Evolutionary conservation across 2,329 filamentous ascomycete genomes (phyloP), one percentile per base, ranked within the genome.

Genomic region (Dendryphion nanum): DNA sequence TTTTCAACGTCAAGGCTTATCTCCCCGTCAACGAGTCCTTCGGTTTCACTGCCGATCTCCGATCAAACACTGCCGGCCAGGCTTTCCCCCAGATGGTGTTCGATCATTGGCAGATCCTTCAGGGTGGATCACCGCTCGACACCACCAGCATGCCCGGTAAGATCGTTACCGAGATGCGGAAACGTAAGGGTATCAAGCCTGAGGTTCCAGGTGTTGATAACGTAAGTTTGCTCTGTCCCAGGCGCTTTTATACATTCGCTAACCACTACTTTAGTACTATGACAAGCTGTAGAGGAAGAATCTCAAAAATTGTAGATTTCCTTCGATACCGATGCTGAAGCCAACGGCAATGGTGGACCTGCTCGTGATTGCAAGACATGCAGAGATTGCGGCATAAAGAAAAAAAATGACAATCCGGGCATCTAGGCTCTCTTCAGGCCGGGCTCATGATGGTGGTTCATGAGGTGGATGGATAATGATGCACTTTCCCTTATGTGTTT

Each of bases 151-250:
- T 90, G 81, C 80, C 85, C 63, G 93, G 90, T 70, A 72, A 81
- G 69, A 78, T 96, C 62, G 89, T 97, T 61, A 76, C 78, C 69
- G 81, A 85, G 44, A 95, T 94, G 85, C 89, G 93, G 70, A 96
- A 96, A 85, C 88, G 91, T 77, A 98, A 98, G 89, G 93, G 91
- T 89, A 79, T 98, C 81, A 98, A 98, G 89, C 76, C 85, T 67
- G 82, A 89, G 64, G 86, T 96, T 70, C 91, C 93, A 63, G 87
- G 85, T 70, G 84, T 89, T 77, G 88, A 89, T 70, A 95, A 96
- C 82, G 89, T 93, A 82, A 89, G 88, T 86, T 29, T 6, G 17
- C 6, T 8, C 10, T 17, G 3, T 1, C 31, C 20, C 33, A 26
- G n/a, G n/a, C 30, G 5, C 4, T 3, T 18, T 21, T 3, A 26